phyloP scores from a whole-genome alignment of 345 rosid genomes.

The Cardiospermum halicacabum region DNA sequence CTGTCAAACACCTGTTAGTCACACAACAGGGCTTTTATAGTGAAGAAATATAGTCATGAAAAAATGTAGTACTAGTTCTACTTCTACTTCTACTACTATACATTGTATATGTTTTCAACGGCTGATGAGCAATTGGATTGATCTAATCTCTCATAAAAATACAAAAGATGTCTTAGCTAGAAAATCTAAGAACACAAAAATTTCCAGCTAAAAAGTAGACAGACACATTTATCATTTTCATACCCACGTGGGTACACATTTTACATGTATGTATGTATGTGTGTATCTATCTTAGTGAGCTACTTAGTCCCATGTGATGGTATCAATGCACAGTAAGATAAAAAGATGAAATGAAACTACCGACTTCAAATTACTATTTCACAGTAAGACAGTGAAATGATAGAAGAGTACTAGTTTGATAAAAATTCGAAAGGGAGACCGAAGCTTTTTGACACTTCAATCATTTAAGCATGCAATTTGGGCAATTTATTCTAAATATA shows the following conservation, averaged over 20 bases:
- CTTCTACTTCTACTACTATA: neutral
- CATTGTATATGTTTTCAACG: neutral
- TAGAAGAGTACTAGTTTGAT: neutral
- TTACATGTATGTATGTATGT: neutral
- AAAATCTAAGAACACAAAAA: constrained; percentile 4
- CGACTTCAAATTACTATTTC: neutral
- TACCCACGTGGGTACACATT: neutral
- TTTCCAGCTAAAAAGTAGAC: neutral
- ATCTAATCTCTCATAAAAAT: neutral
- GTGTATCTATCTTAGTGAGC: no score
- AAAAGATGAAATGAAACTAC: no score
- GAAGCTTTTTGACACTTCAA: constrained; percentile 10
- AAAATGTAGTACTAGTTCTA: no score
- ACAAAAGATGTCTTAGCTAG: neutral
- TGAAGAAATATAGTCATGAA: neutral
- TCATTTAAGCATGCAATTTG: neutral
- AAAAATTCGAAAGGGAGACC: constrained; percentile 2
- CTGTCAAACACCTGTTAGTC: constrained; percentile 12
- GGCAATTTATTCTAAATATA: neutral
- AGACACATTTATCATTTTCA: constrained; percentile 1
- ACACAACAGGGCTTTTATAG: neutral
- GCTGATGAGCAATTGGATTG: neutral
- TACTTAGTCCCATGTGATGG: no score
- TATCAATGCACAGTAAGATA: no score
- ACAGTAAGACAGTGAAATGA: neutral